phyloP scores from a whole-genome alignment of 306 rosid genomes.

The Inga leiocalycina region DNA sequence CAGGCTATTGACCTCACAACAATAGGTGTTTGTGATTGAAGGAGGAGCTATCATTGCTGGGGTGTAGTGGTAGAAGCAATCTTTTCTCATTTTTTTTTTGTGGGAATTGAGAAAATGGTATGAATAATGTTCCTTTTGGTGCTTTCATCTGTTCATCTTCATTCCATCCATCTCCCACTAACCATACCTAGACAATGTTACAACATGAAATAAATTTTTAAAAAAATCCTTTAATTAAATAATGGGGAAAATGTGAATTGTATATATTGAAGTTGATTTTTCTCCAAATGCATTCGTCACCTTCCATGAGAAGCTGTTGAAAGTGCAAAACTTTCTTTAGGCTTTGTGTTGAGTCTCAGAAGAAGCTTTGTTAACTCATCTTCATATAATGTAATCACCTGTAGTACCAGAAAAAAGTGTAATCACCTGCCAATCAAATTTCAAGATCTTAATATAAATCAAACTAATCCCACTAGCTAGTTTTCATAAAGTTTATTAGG shows the following conservation, averaged over 20 bases:
- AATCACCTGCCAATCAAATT: constrained; percentile 33
- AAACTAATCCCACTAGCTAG: neutral
- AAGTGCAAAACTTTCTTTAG: constrained; percentile 31
- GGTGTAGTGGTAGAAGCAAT: neutral
- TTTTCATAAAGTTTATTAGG: neutral
- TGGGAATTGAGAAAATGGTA: neutral
- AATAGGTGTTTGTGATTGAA: neutral
- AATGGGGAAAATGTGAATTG: neutral
- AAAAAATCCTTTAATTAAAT: neutral
- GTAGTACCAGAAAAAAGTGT: neutral
- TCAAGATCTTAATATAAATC: neutral
- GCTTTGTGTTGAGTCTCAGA: neutral
- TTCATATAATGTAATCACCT: neutral
- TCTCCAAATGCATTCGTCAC: constrained; percentile 32
- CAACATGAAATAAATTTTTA: neutral
- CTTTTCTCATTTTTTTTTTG: neutral
- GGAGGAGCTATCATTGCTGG: neutral
- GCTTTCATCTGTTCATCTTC: neutral
- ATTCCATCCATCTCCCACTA: constrained; percentile 8
- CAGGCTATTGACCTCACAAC: neutral
- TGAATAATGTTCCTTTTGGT: constrained; percentile 1
- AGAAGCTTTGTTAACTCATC: constrained; percentile 57
- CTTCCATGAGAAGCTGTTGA: constrained; percentile 28
- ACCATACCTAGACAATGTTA: neutral
- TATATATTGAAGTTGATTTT: neutral